Evolutionary conservation across 148 eudicot genomes (phyloP).

Genomic region (Heliamphora exappendiculata): DNA sequence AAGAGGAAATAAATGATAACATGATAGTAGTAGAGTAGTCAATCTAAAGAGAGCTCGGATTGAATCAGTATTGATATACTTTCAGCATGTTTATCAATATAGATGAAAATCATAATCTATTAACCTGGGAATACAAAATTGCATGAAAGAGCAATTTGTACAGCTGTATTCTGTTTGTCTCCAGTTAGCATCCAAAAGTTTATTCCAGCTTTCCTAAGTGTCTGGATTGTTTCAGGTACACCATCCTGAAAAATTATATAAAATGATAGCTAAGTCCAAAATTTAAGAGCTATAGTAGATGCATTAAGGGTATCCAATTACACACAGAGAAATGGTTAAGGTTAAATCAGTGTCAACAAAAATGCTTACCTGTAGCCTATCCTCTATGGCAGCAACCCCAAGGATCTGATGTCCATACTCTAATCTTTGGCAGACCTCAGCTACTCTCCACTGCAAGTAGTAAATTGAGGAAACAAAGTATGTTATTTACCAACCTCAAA

Average conservation of each 20-base stretch:
- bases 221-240: conserved; percentile 89
- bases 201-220: conserved; percentile 90
- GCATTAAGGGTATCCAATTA: neutral
- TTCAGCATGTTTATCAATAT: neutral
- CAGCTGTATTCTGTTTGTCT: conserved; percentile 90
- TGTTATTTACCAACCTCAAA: neutral
- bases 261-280: neutral
- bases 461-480: conserved; percentile 2
- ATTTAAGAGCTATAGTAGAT: neutral
- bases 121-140: conserved; percentile 91
- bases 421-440: conserved; percentile 88
- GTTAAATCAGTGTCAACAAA: conserved; percentile 5
- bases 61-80: neutral
- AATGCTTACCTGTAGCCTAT: conserved; percentile 68
- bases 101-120: neutral
- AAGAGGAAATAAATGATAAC: too few species aligned
- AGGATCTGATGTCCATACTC: conserved; percentile 80
- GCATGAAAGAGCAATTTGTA: conserved; percentile 95
- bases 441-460: conserved; percentile 77
- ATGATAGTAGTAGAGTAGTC: too few species aligned
- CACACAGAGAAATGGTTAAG: neutral
- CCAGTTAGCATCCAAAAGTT: conserved; percentile 99
- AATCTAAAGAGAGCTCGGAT: too few species aligned
- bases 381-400: conserved; percentile 96
- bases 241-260: conserved; percentile 52